Base-by-base conservation (phyloP, 257 asterid species). In the Plantago elongata region DNA sequence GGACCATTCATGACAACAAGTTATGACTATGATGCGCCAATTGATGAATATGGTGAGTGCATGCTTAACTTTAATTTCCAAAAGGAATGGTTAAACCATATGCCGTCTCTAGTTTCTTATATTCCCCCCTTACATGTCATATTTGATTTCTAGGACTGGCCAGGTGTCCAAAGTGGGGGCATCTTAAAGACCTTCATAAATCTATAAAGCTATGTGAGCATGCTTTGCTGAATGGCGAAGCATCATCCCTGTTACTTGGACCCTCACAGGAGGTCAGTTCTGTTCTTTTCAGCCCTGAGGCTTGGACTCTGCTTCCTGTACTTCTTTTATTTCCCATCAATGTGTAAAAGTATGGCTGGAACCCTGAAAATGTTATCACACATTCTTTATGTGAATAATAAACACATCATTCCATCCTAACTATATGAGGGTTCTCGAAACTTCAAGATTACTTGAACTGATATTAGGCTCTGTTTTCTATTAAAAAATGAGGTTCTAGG, bases 1-100 rank as follows among this genome's bases (percentile, higher is more conserved):
- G 98, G 98, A 49, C 98, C 98, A 48, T 88, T 88, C 79, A 90
- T 90, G 63, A 85, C 96, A 70, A 90, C 96, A 49, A 85, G 96
- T 75, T 90, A 90, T 63, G 98, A 90, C 79, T 90, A 90, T 69
- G 94, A 90, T 75, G 98, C 98, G 34, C 98, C 98, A 50, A 81
- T 90, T 58, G 98, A 90, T 72, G 98, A 90, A 82, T 90, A 90
- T 74, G 98, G 98, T 82, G 67, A 67, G 65, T 38, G 8, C 60
- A 12, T 66, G 42, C 54, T 56, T 51, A 9, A 34, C 72, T 61
- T 30, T 30, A 45, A 52, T 22, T 40, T 42, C 40, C 42, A 67
- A 62, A 63, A 62, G 55, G 54, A 51, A 27, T 52, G 14, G 11
- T 52, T 44, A 50, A 44, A 63, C 57, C 12, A 52, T 40, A 61